A percentile compares a stretch with the other conserved stretches of the same genome.
Evolutionary conservation across 305 asterid genomes (phyloP).

Genomic region (Fraxinus albicans): DNA sequence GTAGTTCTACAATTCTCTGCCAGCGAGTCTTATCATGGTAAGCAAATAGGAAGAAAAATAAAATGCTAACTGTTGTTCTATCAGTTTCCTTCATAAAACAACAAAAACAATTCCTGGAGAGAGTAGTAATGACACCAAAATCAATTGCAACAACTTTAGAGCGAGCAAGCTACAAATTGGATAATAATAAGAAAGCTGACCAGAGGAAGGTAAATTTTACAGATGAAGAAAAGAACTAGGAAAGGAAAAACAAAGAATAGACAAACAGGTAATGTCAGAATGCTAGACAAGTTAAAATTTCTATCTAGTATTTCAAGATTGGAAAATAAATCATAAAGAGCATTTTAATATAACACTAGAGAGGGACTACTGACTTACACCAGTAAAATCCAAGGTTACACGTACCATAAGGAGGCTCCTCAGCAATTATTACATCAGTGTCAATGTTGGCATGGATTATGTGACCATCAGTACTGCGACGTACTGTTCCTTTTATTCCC

Average conservation of each 20-base stretch:
- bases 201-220: neutral
- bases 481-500: conserved; percentile 99
- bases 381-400: conserved; percentile 19
- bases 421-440: conserved; percentile 98
- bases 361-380: neutral
- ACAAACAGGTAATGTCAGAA: neutral
- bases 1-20: neutral
- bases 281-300: neutral
- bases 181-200: neutral
- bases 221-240: neutral
- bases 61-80: neutral
- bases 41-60: neutral
- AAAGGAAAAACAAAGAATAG: neutral
- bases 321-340: neutral
- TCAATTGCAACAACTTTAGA: neutral
- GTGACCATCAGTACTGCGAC: conserved; percentile 99
- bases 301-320: neutral
- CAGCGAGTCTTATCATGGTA: neutral
- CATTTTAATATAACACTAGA: neutral
- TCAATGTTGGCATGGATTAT: conserved; percentile 99
- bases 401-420: conserved; percentile 98
- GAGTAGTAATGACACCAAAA: neutral
- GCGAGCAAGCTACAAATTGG: neutral
- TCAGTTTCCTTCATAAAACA: neutral
- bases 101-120: neutral